Evolutionary conservation across 2,329 filamentous ascomycete species (phyloP).

Genomic region (Thelonectria olida): DNA sequence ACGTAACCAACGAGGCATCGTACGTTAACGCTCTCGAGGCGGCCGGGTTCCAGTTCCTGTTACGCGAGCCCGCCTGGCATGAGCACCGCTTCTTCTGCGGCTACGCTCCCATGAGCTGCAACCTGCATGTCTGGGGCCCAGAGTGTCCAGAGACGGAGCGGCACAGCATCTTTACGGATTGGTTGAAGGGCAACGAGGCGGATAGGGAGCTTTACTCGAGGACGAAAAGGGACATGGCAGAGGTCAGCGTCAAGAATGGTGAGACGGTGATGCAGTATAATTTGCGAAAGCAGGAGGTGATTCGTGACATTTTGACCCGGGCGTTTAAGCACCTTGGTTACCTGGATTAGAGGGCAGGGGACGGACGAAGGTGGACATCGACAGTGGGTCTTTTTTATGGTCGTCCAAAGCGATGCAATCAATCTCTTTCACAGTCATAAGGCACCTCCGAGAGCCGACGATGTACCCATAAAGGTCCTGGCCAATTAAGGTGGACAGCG

Average conservation of each 20-base stretch:
- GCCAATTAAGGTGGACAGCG: no score
- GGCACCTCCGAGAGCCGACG: no score
- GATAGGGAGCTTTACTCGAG: conserved; percentile 52
- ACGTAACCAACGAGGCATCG: conserved; percentile 50
- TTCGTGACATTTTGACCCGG: conserved; percentile 49
- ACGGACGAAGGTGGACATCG: neutral
- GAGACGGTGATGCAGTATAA: conserved; percentile 51
- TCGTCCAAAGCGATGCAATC: no score
- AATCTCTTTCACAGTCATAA: no score
- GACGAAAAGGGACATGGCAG: conserved; percentile 49
- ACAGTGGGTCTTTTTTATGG: no score
- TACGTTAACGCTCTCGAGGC: conserved; percentile 55
- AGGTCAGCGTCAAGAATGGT: conserved; percentile 35
- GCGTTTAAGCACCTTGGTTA: conserved; percentile 40
- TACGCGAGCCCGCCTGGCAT: conserved; percentile 57
- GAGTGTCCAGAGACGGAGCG: conserved; percentile 52
- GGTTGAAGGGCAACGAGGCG: conserved; percentile 48
- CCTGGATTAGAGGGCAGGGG: neutral
- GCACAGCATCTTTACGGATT: conserved; percentile 56
- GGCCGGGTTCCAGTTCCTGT: conserved; percentile 55
- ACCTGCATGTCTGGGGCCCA: conserved; percentile 59
- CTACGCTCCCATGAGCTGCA: conserved; percentile 48
- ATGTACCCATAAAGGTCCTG: no score
- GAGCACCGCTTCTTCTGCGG: conserved; percentile 56
- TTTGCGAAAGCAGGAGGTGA: conserved; percentile 50